Evolutionary conservation across 371 early-diverging fungal genomes (phyloP).

Genomic region (Lichtheimia corymbifera): DNA sequence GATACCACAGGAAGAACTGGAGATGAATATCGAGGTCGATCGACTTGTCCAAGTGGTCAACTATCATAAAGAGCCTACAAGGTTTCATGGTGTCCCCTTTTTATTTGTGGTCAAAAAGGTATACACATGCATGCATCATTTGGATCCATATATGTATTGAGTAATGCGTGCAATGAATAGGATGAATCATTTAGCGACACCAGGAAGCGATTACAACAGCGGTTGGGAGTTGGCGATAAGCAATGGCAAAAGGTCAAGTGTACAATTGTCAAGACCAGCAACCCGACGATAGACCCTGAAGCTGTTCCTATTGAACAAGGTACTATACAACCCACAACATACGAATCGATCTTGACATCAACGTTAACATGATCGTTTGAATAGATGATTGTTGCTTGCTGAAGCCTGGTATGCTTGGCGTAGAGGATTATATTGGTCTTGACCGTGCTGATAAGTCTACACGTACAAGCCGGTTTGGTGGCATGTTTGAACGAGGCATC

Average conservation of each 20-base stretch:
- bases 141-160: neutral
- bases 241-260: conserved; percentile 83
- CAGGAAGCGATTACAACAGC: conserved; percentile 69
- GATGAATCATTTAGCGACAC: conserved; percentile 73
- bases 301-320: conserved; percentile 47
- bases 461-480: conserved; percentile 52
- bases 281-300: conserved; percentile 22
- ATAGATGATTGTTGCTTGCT: conserved; percentile 59
- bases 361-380: neutral
- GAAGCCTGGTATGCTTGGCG: conserved; percentile 37
- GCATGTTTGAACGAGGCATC: conserved; percentile 60
- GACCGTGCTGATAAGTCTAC: conserved; percentile 77
- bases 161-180: neutral
- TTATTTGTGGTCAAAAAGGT: conserved; percentile 67
- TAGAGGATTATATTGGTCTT: conserved; percentile 68
- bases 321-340: conserved; percentile 18
- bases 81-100: conserved; percentile 85
- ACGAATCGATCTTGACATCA: too few species aligned
- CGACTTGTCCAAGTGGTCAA: conserved; percentile 68
- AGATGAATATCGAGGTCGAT: conserved; percentile 48
- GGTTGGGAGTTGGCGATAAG: conserved; percentile 81
- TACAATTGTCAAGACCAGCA: conserved; percentile 32
- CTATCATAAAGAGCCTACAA: conserved; percentile 67
- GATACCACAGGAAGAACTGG: conserved; percentile 62
- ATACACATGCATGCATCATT: neutral